Evolutionary conservation across 352 stramenopile species (phyloP).

Genomic region (Phytophthora crassamura): DNA sequence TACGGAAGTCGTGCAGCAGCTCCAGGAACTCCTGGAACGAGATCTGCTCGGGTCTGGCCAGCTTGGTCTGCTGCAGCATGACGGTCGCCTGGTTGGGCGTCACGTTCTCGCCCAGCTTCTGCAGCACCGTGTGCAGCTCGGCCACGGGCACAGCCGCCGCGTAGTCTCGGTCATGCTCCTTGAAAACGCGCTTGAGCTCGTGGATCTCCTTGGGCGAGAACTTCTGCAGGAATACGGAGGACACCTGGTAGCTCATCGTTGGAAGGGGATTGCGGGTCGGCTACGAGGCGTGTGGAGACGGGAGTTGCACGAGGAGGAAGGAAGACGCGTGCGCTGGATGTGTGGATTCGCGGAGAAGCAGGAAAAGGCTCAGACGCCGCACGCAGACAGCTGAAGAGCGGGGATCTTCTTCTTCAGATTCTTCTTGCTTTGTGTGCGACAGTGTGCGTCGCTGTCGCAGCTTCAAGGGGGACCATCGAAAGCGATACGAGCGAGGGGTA

Average conservation of each 20-base stretch:
- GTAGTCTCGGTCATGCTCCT: constrained; percentile 82
- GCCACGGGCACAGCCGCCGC: constrained; percentile 54
- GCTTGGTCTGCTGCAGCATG: constrained; percentile 74
- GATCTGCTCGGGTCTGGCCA: constrained; percentile 52
- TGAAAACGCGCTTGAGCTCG: constrained; percentile 87
- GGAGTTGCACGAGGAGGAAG: neutral
- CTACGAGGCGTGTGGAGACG: neutral
- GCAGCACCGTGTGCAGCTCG: constrained; percentile 69
- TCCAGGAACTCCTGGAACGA: constrained; percentile 87
- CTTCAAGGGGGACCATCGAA: constrained; percentile 27
- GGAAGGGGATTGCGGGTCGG: neutral
- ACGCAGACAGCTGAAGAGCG: constrained; percentile 2
- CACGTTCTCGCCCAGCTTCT: constrained; percentile 84
- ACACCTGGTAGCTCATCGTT: constrained; percentile 87
- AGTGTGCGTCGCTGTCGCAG: constrained; percentile 19
- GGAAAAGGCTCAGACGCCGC: neutral
- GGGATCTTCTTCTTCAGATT: constrained; percentile 3
- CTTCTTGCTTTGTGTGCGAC: constrained; percentile 18
- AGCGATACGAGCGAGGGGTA: constrained; percentile 2
- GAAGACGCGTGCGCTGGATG: neutral
- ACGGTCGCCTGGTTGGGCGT: constrained; percentile 60
- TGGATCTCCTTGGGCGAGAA: constrained; percentile 90
- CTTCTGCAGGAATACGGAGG: constrained; percentile 84
- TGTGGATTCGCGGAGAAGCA: neutral
- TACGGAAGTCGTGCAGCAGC: constrained; percentile 77